These are phyloP conservation scores for Aspergillus uvarum DNA, from an alignment of 2,329 filamentous ascomycete species.

Conservation along the genomic window DNA sequence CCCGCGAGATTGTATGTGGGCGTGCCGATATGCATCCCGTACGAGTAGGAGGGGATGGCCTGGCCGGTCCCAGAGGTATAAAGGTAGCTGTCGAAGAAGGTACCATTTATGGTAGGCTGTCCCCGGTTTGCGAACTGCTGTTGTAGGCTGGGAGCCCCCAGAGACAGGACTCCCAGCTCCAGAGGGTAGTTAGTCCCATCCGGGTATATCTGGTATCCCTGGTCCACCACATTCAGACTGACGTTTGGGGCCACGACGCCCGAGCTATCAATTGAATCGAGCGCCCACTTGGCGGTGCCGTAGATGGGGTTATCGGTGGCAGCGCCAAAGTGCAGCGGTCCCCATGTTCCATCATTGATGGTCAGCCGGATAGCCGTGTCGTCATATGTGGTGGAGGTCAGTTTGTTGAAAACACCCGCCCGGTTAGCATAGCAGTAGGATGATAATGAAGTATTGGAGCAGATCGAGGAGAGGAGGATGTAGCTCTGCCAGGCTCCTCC, in stretches of 20 bases:
- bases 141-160: slow-evolving; percentile 13
- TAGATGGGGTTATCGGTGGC: not conserved
- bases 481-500: slow-evolving; percentile 11
- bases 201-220: slow-evolving; percentile 11
- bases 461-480: not conserved
- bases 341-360: not conserved
- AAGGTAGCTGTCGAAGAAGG: slow-evolving; percentile 11
- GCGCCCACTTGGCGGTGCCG: not conserved
- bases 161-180: slow-evolving; percentile 15
- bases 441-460: slow-evolving; percentile 9
- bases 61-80: slow-evolving; percentile 8
- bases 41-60: slow-evolving; percentile 40
- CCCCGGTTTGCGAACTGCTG: slow-evolving; percentile 6
- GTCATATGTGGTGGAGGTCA: not conserved
- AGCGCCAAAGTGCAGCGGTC: not conserved
- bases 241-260: slow-evolving; percentile 3
- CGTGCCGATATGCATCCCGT: slow-evolving; percentile 45
- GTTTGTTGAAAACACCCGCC: slow-evolving; percentile 3
- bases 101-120: not conserved
- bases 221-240: slow-evolving; percentile 3
- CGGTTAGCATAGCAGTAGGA: slow-evolving; percentile 5
- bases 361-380: not conserved
- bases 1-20: slow-evolving; percentile 32
- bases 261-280: not conserved
- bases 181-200: slow-evolving; percentile 11